Percentiles rank a stretch among this genome's conserved stretches.
These are phyloP conservation scores for Atalantia buxifolia DNA, from an alignment of 345 rosid species.

Conservation along the genomic window DNA sequence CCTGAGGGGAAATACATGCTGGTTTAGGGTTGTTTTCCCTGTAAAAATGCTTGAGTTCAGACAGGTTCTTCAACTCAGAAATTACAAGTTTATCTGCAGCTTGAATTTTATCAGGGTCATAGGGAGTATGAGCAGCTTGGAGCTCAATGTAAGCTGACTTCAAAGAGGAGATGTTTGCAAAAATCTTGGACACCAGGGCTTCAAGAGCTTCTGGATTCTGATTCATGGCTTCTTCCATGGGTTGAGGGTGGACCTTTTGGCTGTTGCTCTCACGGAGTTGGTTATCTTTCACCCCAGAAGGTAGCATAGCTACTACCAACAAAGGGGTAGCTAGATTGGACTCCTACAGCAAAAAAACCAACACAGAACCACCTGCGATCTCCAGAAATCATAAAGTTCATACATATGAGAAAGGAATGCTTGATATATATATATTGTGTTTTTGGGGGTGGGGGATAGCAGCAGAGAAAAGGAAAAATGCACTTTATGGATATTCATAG, in stretches of 20 bases:
- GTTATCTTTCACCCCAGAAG: constrained; percentile 70
- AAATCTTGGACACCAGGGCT: constrained; percentile 65
- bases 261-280: constrained; percentile 68
- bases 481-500: neutral
- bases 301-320: constrained; percentile 67
- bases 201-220: constrained; percentile 78
- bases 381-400: neutral
- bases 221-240: constrained; percentile 72
- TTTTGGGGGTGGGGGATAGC: neutral
- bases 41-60: constrained; percentile 73
- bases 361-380: constrained; percentile 27
- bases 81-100: constrained; percentile 80
- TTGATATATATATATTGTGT: too few relatives aligned
- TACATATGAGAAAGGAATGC: neutral
- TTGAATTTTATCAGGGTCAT: constrained; percentile 83
- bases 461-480: neutral
- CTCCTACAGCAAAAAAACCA: constrained; percentile 14
- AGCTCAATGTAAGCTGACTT: constrained; percentile 86
- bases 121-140: constrained; percentile 81
- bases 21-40: constrained; percentile 78
- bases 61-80: constrained; percentile 72
- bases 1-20: constrained; percentile 63
- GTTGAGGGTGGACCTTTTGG: constrained; percentile 86
- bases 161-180: constrained; percentile 66
- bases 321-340: constrained; percentile 15